Evolutionary conservation across 2,329 filamentous ascomycete species (phyloP).

Genomic region (Onygena corvina): DNA sequence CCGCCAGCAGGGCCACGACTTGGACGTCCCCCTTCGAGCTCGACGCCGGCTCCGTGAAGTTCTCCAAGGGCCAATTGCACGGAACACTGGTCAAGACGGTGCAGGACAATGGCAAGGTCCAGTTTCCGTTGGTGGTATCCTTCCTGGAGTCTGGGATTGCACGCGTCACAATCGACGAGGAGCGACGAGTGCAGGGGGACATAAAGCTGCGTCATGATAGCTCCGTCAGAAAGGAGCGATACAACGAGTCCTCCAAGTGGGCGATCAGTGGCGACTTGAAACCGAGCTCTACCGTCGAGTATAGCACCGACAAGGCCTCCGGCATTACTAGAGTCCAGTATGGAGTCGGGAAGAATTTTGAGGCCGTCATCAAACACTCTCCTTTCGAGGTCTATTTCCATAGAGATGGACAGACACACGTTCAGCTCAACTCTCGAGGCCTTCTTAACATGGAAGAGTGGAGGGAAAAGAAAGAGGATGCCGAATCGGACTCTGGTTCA

Average conservation of each 20-base stretch:
- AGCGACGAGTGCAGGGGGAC: conserved; percentile 75
- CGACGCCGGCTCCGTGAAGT: conserved; percentile 55
- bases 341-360: conserved; percentile 61
- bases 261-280: conserved; percentile 70
- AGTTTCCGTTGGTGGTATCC: conserved; percentile 70
- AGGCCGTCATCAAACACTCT: conserved; percentile 69
- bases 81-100: conserved; percentile 74
- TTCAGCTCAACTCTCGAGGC: conserved; percentile 83
- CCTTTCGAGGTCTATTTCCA: conserved; percentile 82
- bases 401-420: conserved; percentile 65
- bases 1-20: conserved; percentile 48
- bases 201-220: conserved; percentile 80
- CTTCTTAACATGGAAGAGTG: conserved; percentile 91
- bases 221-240: conserved; percentile 75
- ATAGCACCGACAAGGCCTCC: conserved; percentile 52
- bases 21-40: conserved; percentile 78
- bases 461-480: conserved; percentile 66
- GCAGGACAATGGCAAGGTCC: conserved; percentile 52
- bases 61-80: conserved; percentile 68
- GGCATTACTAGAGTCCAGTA: conserved; percentile 65
- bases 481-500: conserved; percentile 27
- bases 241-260: conserved; percentile 83
- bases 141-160: conserved; percentile 85
- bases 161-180: conserved; percentile 80
- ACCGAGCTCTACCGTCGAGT: conserved; percentile 57